Evolutionary conservation across 192 early-diverging fungal species (phyloP), one percentile per base, ranked within the genome.

Genomic region (Coemansia sp.): DNA sequence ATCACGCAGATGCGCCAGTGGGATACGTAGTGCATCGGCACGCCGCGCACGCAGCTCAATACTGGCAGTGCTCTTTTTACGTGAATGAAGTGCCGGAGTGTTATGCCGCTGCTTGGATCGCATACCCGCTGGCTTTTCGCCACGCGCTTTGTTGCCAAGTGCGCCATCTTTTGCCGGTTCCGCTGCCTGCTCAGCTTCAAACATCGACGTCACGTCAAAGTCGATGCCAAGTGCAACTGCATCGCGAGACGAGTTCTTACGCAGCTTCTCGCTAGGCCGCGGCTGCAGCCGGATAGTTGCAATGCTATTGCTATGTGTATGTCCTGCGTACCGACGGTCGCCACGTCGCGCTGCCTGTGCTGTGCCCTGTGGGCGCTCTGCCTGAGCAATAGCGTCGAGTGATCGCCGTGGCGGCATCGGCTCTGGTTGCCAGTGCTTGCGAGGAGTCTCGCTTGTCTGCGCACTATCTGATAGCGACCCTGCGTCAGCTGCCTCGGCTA

Each of bases 251-350:
- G 72, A 76, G 2, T 67, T 67, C 68, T 59, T 81, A 39, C 51
- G 77, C 76, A 38, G 57, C 53, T 65, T 64, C 65, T 67, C 72
- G 59, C 23, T 64, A 44, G 60, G 80, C 50, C 53, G 82, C 78
- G 55, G 82, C 78, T 58, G 82, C 70, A 59, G 61, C 58, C 68
- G 80, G 65, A 60, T 80, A 49, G 60, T 80, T 40, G 50, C 80
- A 44, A 59, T 59, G 63, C 65, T 72, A 50, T 20, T 69, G 60
- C 57, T 74, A 45, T 54, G 54, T 53, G 55, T 51, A 55, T 61
- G 77, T 46, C 60, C 70, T 37, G 37, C 44, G 7, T 59, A 56
- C 23, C 63, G 41, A 19, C 45, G 38, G 16, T 65, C 21, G 14
- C 60, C 71, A 11, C 48, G 30, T 7, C 45, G 36, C 20, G 41